phyloP scores from a whole-genome alignment of 140 eudicot species.

The Flaveria floridana region DNA sequence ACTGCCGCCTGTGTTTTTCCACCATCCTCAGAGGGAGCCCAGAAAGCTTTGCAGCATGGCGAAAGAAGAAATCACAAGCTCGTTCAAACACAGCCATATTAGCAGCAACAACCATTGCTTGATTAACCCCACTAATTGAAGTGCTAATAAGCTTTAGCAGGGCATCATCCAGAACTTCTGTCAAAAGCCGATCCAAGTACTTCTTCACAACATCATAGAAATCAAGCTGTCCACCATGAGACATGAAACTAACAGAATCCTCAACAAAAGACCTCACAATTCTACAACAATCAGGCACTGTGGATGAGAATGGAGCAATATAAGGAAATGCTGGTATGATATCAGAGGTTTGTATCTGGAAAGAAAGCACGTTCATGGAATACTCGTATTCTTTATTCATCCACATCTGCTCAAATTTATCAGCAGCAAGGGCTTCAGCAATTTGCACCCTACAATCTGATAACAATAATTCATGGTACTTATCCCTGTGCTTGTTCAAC shows the following conservation, averaged over 20 bases:
- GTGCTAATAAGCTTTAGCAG: constrained; percentile 65
- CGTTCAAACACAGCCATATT: constrained; percentile 97
- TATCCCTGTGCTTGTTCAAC: constrained; percentile 91
- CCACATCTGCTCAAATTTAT: constrained; percentile 97
- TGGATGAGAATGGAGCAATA: constrained; percentile 89
- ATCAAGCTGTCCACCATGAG: constrained; percentile 96
- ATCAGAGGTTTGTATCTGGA: constrained; percentile 88
- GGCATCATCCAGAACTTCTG: constrained; percentile 84
- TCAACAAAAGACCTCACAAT: constrained; percentile 93
- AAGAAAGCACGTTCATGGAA: constrained; percentile 92
- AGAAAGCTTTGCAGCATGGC: constrained; percentile 96
- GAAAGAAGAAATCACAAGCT: constrained; percentile 92
- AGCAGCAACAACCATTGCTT: constrained; percentile 98
- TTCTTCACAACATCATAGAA: constrained; percentile 94
- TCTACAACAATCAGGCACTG: constrained; percentile 96
- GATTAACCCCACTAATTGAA: constrained; percentile 79
- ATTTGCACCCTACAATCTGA: constrained; percentile 95
- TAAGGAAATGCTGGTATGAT: constrained; percentile 90
- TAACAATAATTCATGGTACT: constrained; percentile 85
- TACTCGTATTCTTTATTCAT: constrained; percentile 98
- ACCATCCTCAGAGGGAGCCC: constrained; percentile 89
- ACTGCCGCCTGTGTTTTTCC: constrained; percentile 83
- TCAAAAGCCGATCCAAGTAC: constrained; percentile 87
- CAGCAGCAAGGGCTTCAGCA: constrained; percentile 83
- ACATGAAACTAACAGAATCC: constrained; percentile 98